Evolutionary conservation across 1,139 yeast genomes (phyloP).

Genomic region (Diutina catenulata): DNA sequence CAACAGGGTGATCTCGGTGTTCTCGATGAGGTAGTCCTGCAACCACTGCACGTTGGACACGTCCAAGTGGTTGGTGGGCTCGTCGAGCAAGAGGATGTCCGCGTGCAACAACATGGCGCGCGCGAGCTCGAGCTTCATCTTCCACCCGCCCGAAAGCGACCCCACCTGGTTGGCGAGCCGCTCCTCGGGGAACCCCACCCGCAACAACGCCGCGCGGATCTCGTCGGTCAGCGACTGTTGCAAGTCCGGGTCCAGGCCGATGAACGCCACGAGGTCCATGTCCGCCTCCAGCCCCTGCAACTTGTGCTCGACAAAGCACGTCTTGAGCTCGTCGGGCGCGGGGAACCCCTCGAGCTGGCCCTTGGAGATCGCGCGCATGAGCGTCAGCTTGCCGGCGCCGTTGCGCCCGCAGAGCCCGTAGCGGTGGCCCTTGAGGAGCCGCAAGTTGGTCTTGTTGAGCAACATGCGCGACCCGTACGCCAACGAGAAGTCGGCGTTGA

Average conservation of each 20-base stretch:
- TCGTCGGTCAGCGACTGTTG: constrained; percentile 49
- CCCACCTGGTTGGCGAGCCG: constrained; percentile 87
- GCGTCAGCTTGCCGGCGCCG: constrained; percentile 97
- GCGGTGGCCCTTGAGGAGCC: constrained; percentile 88
- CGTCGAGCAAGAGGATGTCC: constrained; percentile 86
- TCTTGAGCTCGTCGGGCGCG: constrained; percentile 70
- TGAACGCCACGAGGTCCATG: constrained; percentile 76
- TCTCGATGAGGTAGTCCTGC: constrained; percentile 69
- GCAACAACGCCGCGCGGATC: constrained; percentile 61
- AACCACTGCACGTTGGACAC: constrained; percentile 91
- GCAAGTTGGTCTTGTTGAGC: constrained; percentile 78
- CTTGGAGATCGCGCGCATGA: constrained; percentile 93
- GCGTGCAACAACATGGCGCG: constrained; percentile 98
- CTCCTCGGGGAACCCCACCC: constrained; percentile 87
- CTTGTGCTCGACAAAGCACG: constrained; percentile 96
- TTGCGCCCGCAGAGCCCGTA: constrained; percentile 97
- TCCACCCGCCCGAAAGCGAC: constrained; percentile 97
- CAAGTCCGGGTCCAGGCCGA: constrained; percentile 84
- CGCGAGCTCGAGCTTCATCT: constrained; percentile 95
- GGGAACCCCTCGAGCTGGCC: constrained; percentile 99
- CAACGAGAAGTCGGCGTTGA: constrained; percentile 86
- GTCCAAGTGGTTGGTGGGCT: constrained; percentile 98
- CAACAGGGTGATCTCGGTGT: constrained; percentile 81
- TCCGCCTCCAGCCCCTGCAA: constrained; percentile 93
- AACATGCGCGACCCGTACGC: constrained; percentile 98